A percentile compares a stretch with the other conserved stretches of the same genome.
These are phyloP conservation scores for Graphium sp. DNA, from an alignment of 2,329 filamentous ascomycete species.

Conservation along the genomic window DNA sequence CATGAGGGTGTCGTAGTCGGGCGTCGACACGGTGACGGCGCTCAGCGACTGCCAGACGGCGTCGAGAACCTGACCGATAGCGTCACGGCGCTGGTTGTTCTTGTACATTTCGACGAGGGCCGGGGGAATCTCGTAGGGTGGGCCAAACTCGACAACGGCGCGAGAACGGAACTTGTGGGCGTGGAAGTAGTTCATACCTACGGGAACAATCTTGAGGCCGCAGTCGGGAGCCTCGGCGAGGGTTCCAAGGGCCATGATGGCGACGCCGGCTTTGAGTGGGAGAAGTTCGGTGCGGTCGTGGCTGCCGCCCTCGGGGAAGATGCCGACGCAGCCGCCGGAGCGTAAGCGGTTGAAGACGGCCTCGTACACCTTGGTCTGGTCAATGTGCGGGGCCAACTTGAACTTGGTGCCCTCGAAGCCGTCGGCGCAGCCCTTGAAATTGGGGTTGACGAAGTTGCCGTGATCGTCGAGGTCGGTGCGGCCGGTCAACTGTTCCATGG, in stretches of 20 bases:
- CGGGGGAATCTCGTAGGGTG: slow-evolving; percentile 66
- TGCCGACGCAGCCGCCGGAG: slow-evolving; percentile 77
- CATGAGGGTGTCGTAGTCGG: slow-evolving; percentile 94
- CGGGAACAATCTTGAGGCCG: slow-evolving; percentile 84
- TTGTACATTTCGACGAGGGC: slow-evolving; percentile 78
- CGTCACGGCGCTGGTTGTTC: slow-evolving; percentile 66
- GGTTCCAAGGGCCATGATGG: slow-evolving; percentile 91
- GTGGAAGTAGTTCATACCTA: slow-evolving; percentile 99
- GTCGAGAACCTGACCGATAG: slow-evolving; percentile 72
- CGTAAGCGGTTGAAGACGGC: slow-evolving; percentile 76
- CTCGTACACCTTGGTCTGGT: slow-evolving; percentile 86
- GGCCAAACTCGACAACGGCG: slow-evolving; percentile 89
- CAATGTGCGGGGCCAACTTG: slow-evolving; percentile 81
- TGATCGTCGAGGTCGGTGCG: slow-evolving; percentile 54
- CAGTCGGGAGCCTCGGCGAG: slow-evolving; percentile 74
- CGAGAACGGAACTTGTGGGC: slow-evolving; percentile 95
- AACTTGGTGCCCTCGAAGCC: slow-evolving; percentile 65
- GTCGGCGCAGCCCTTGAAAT: slow-evolving; percentile 33
- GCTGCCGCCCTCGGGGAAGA: slow-evolving; percentile 93
- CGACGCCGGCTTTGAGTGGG: slow-evolving; percentile 88
- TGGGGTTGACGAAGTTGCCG: slow-evolving; percentile 41
- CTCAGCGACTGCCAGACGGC: slow-evolving; percentile 73
- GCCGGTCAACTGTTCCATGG: slow-evolving; percentile 68
- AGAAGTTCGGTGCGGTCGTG: slow-evolving; percentile 86
- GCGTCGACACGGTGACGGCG: slow-evolving; percentile 78